phyloP scores from a whole-genome alignment of 2,329 filamentous ascomycete genomes.

The Periconia digitata region DNA sequence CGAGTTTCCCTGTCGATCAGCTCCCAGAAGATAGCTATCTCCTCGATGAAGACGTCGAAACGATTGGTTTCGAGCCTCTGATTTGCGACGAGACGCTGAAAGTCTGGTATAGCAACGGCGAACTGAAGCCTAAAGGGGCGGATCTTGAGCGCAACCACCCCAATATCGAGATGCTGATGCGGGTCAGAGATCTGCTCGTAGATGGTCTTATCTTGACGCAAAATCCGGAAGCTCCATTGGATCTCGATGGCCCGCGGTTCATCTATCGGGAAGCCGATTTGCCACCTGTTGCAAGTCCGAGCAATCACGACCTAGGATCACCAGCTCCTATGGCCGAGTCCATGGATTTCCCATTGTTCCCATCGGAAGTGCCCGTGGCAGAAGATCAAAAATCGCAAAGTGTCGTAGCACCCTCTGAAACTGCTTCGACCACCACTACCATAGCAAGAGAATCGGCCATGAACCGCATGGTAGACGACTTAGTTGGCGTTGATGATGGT shows the following conservation, averaged over 20 bases:
- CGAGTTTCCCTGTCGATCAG: slow-evolving; percentile 59
- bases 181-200: slow-evolving; percentile 63
- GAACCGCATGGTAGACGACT: slow-evolving; percentile 60
- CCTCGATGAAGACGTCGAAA: slow-evolving; percentile 68
- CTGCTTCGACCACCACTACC: slow-evolving; percentile 45
- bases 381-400: slow-evolving; percentile 41
- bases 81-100: slow-evolving; percentile 52
- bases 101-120: slow-evolving; percentile 54
- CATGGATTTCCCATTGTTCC: slow-evolving; percentile 42
- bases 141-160: slow-evolving; percentile 59
- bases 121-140: slow-evolving; percentile 55
- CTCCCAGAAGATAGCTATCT: slow-evolving; percentile 63
- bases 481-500: slow-evolving; percentile 50
- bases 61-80: slow-evolving; percentile 65
- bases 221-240: slow-evolving; percentile 52
- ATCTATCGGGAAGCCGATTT: slow-evolving; percentile 57
- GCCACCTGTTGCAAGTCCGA: slow-evolving; percentile 52
- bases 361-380: slow-evolving; percentile 24
- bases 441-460: slow-evolving; percentile 52
- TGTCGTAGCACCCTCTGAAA: slow-evolving; percentile 47
- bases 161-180: slow-evolving; percentile 67
- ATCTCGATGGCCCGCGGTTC: slow-evolving; percentile 53
- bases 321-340: slow-evolving; percentile 40
- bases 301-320: slow-evolving; percentile 41
- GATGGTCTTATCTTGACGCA: slow-evolving; percentile 62